A percentile compares a stretch with the other conserved stretches of the same genome.
These are phyloP conservation scores for Lactarius pseudohatsudake DNA, from an alignment of 768 basidiomycete genomes.

Conservation along the genomic window DNA sequence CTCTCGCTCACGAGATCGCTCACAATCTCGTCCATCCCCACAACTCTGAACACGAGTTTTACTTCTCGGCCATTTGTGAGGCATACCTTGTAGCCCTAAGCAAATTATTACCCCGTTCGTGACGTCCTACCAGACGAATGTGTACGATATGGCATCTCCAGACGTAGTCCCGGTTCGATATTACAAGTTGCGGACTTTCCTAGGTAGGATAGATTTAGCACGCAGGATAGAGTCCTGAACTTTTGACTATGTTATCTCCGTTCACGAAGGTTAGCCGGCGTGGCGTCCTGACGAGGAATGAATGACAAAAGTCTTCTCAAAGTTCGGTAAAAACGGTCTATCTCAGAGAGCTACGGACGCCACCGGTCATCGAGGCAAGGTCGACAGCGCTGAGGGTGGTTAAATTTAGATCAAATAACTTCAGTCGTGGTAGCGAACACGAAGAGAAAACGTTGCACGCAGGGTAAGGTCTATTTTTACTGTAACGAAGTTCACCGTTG, in stretches of 20 bases:
- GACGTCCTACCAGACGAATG: background rate
- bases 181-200: background rate
- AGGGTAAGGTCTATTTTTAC: too few relatives aligned
- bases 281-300: background rate
- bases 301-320: background rate
- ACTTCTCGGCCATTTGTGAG: conserved; percentile 89
- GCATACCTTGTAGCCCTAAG: conserved; percentile 47
- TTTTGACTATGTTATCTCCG: background rate
- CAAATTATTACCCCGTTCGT: conserved; percentile 8
- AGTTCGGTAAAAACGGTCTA: background rate
- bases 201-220: background rate
- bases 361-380: background rate
- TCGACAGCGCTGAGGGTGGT: background rate
- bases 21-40: conserved; percentile 88
- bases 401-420: background rate
- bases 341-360: background rate
- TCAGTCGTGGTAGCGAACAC: too few relatives aligned
- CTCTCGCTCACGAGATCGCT: conserved; percentile 89
- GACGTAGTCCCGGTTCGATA: background rate
- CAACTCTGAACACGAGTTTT: conserved; percentile 93
- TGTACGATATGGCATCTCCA: background rate
- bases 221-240: background rate
- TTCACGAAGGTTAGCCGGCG: background rate
- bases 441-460: too few relatives aligned
- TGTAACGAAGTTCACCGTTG: too few relatives aligned